Conservation (phyloP, 345 rosid genomes). For the Noccaea caerulescens region DNA sequence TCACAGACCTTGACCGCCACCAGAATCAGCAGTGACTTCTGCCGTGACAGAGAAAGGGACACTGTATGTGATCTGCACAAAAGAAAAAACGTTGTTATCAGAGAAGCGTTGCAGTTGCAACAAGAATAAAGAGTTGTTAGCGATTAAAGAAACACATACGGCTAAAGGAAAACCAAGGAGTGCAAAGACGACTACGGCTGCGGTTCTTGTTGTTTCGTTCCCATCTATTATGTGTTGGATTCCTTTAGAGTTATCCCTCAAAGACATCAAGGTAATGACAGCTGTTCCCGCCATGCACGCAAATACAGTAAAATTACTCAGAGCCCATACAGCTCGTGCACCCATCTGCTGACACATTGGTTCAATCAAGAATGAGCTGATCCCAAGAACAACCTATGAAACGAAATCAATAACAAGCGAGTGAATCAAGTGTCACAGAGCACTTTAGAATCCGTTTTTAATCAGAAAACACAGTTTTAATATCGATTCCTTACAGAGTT, state of each 20-base stretch:
- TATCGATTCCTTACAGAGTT: constrained; percentile 89
- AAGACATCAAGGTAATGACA: constrained; percentile 74
- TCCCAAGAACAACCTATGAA: constrained; percentile 85
- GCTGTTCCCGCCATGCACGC: constrained; percentile 87
- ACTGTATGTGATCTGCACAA: constrained; percentile 81
- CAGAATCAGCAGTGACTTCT: constrained; percentile 92
- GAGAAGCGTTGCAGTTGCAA: not conserved
- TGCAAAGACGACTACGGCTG: constrained; percentile 76
- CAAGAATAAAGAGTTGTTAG: too few species aligned
- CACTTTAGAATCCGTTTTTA: not conserved
- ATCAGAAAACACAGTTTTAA: not conserved
- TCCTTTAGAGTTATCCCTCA: constrained; percentile 56
- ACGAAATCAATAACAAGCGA: not conserved
- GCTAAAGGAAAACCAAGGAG: constrained; percentile 98
- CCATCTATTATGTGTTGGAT: constrained; percentile 65
- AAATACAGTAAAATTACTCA: constrained; percentile 84
- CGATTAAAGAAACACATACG: constrained; percentile 53
- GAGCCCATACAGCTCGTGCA: constrained; percentile 84
- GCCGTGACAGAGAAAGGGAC: constrained; percentile 96
- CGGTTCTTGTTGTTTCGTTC: constrained; percentile 60
- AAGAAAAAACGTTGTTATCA: not conserved
- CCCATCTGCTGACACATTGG: constrained; percentile 91
- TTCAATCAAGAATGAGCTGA: constrained; percentile 85
- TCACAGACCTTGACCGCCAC: constrained; percentile 89
- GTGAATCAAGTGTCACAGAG: constrained; percentile 2